Evolutionary conservation across 768 basidiomycete genomes (phyloP).

Genomic region (Leccinum olivaceopallidum): DNA sequence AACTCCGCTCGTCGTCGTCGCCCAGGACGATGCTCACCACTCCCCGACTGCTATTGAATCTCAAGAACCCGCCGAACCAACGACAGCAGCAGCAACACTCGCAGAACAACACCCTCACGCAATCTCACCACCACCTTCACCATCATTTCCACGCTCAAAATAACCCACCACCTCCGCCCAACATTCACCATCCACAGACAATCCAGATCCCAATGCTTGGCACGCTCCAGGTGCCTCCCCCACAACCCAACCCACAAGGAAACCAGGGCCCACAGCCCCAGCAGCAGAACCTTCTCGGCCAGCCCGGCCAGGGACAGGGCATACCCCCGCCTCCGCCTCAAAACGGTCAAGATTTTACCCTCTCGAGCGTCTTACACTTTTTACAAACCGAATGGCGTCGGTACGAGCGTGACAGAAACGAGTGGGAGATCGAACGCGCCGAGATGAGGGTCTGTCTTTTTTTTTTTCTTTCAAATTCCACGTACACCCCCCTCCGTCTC

Average conservation of each 20-base stretch:
- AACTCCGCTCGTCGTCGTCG: constrained; percentile 18
- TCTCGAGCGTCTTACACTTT: constrained; percentile 94
- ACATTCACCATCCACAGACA: constrained; percentile 40
- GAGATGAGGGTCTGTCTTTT: constrained; percentile 88
- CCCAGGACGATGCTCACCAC: constrained; percentile 34
- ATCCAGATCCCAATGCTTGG: constrained; percentile 72
- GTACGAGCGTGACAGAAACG: constrained; percentile 97
- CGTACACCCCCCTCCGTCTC: neutral
- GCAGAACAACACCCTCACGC: constrained; percentile 28
- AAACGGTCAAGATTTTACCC: constrained; percentile 89
- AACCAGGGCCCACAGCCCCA: constrained; percentile 48
- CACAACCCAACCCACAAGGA: constrained; percentile 40
- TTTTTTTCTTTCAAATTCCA: constrained; percentile 4
- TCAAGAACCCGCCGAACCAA: constrained; percentile 31
- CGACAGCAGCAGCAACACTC: constrained; percentile 24
- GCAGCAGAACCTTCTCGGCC: constrained; percentile 56
- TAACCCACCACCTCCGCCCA: constrained; percentile 25
- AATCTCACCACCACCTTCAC: constrained; percentile 29
- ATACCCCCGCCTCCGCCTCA: constrained; percentile 78
- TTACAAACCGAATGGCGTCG: constrained; percentile 97
- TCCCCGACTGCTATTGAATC: constrained; percentile 34
- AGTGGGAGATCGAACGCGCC: constrained; percentile 99
- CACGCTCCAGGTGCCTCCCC: constrained; percentile 63
- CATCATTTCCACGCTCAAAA: constrained; percentile 33
- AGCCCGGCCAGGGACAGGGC: constrained; percentile 52